A percentile compares a stretch with the other conserved stretches of the same genome.
Evolutionary conservation across 108 stramenopile species (phyloP).

Genomic region (Conticribra guillardii): DNA sequence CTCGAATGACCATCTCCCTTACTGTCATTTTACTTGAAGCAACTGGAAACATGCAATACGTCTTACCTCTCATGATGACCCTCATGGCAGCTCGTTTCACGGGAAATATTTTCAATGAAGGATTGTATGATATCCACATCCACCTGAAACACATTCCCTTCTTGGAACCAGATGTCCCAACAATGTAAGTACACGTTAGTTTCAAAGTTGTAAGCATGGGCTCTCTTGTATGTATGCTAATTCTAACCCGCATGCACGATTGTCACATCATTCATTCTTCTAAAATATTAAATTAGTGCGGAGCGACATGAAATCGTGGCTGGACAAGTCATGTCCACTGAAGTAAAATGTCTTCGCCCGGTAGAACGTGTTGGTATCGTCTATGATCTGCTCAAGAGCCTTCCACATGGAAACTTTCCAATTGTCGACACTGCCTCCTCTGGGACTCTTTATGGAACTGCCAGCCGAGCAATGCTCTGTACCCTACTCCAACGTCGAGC

Average conservation of each 20-base stretch:
- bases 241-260: too few relatives aligned
- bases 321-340: conserved; percentile 89
- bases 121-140: conserved; percentile 96
- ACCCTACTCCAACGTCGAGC: conserved; percentile 89
- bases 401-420: conserved; percentile 91
- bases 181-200: conserved; percentile 33
- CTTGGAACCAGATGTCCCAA: conserved; percentile 89
- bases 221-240: too few relatives aligned
- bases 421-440: conserved; percentile 92
- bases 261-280: neutral
- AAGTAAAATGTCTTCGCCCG: conserved; percentile 88
- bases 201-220: neutral
- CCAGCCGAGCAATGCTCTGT: conserved; percentile 84
- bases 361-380: conserved; percentile 89
- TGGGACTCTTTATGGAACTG: conserved; percentile 91
- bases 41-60: conserved; percentile 98
- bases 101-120: conserved; percentile 98
- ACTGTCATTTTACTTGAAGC: conserved; percentile 97
- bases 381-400: conserved; percentile 80
- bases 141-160: conserved; percentile 89
- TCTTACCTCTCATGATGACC: conserved; percentile 97
- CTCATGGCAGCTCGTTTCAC: conserved; percentile 95
- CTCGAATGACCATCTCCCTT: conserved; percentile 98
- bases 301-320: conserved; percentile 91
- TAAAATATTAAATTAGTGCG: too few relatives aligned